Evolutionary conservation across 805 yeast species (phyloP), one percentile per base, ranked within the genome.

Genomic region (Yarrowia divulgata): DNA sequence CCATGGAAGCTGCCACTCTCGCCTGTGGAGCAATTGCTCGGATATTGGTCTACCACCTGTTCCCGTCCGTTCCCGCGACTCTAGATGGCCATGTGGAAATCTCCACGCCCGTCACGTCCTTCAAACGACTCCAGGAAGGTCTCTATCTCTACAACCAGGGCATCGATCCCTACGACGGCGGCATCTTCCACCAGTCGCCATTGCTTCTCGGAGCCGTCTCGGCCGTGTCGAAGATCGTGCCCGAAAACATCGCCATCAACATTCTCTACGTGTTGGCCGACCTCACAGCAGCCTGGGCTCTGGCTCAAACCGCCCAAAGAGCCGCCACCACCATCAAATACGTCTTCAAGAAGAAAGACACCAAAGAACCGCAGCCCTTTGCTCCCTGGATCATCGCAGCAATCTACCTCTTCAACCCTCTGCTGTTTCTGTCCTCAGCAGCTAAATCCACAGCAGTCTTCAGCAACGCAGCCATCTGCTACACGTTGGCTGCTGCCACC

Each of bases 111-210:
- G 80, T 90, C 5, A 84, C 90, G 69, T 89, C 95, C 45, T 90
- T 83, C 78, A 83, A 86, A 74, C 77, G 82, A 8, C 70, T 90
- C 50, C 78, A 82, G 73, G 96, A 90, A 75, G 93, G 93, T 13
- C 79, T 90, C 12, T 90, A 84, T 73, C 82, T 90, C 64, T 78
- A 86, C 69, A 76, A 81, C 3, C 84, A 87, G 73, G 83, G 82
- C 23, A 81, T 90, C 64, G 83, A 87, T 58, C 87, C 92, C 9
- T 94, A 92, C 74, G 86, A 86, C 71, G 97, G 98, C 10, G 96
- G 96, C 32, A 87, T 93, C 18, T 89, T 89, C 43, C 94, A 92
- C 77, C 97, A 92, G 73, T 87, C 97, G 3, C 97, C 97, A 3
- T 75, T 93, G 19, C 74, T 94, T 29, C 83, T 91, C 43, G 79